Evolutionary conservation across 805 yeast species (phyloP), one percentile per base, ranked within the genome.

Genomic region (Candida sakaeoensis): DNA sequence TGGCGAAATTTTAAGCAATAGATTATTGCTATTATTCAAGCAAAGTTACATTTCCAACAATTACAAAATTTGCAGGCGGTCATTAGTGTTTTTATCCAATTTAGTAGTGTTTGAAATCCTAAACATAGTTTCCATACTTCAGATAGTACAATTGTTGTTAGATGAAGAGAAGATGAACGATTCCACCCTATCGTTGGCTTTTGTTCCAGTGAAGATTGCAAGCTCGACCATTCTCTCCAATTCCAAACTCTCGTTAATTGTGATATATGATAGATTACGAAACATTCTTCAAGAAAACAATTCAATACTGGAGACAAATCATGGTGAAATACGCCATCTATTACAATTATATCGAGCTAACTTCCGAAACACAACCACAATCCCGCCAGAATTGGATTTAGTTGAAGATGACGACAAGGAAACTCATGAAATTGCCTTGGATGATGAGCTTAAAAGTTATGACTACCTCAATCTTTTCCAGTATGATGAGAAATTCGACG

Each of bases 351-450:
- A 85, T 32, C 66, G 74, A 48, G 60, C 57, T 3, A 66, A 68
- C 4, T 79, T 52, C 42, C 52, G 52, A 18, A 64, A 63, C 2
- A 72, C 72, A 4, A 5, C 13, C 26, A 48, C 60, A 0, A 50
- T 82, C 2, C 61, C 61, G 4, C 61, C 64, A 14, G 77, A 63
- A 3, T 61, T 82, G 18, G 89, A 82, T 56, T 55, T 77, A 35
- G 82, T 82, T 0, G 84, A 78, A 22, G 82, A 77, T 14, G 82
- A 78, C 0, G 89, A 82, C 43, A 72, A 70, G 41, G 60, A 71
- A 5, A 68, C 78, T 0, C 89, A 84, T 52, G 59, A 69, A 36
- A 50, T 83, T 4, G 73, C 71, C 17, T 57, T 85, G 22, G 24
- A 33, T 10, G 80, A 77, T 38, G 85, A 74, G 36, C 53, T 78